Evolutionary conservation across 805 yeast species (phyloP), one percentile per base, ranked within the genome.

Genomic region (Barnettozyma salicaria): DNA sequence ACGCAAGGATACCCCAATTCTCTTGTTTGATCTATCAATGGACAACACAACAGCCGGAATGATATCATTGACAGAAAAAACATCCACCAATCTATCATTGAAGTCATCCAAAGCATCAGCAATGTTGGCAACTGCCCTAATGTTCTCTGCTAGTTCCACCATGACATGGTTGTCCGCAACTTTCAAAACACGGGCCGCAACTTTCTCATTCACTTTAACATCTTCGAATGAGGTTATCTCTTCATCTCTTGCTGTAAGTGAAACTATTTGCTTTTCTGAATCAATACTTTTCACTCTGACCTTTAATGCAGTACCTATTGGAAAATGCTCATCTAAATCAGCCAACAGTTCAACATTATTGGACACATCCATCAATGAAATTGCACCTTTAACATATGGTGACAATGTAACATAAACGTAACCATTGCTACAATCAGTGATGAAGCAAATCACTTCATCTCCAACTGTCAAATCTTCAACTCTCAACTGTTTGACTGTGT

Each of bases 91-190:
- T 32, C 70, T 66, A 27, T 68, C 61, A 24, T 76, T 65, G 55
- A 74, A 85, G 54, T 81, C 81, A 52, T 79, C 74, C 47, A 83
- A 64, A 6, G 94, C 87, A 56, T 87, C 96, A 3, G 92, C 78
- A 35, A 81, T 72, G 52, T 71, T 77, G 4, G 92, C 70, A 37
- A 79, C 67, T 4, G 82, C 89, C 23, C 70, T 68, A 8, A 80
- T 65, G 31, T 66, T 68, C 23, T 68, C 68, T n/a, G 87, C 83
- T 30, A 87, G 60, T 43, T 81, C 83, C 29, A 86, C 80, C 47
- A 82, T 59, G 27, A 85, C 78, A 47, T 69, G 76, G 29, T 71
- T 68, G 10, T 75, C 80, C 36, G 70, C 63, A 3, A 82, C 72
- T 48, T 70, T 77, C 37, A 75, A 52, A 11, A 87, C 65, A 52